Conservation (phyloP, 2,329 filamentous ascomycete species). For the Hypoxylon sp. region DNA sequence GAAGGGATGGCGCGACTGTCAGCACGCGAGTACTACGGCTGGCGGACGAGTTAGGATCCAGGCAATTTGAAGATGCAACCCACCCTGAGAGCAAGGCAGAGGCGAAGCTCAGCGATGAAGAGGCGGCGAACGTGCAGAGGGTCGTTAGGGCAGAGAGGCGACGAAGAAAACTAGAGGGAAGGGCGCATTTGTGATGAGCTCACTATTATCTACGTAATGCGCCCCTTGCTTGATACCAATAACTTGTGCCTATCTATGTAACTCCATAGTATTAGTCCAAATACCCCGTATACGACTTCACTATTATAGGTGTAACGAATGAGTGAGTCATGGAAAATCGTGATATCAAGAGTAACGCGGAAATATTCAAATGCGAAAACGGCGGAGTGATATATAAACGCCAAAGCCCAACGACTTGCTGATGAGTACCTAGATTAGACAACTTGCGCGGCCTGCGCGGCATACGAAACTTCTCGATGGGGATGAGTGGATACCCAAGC, state of each 20-base stretch:
- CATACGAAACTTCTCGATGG: slow-evolving; percentile 28
- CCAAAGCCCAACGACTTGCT: background rate
- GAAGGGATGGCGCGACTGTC: slow-evolving; percentile 92
- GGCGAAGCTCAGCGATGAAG: slow-evolving; percentile 63
- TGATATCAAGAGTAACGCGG: background rate
- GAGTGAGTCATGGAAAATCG: slow-evolving; percentile 5
- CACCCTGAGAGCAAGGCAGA: slow-evolving; percentile 54
- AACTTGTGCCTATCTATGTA: slow-evolving; percentile 4
- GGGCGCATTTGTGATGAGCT: slow-evolving; percentile 61
- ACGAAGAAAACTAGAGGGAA: slow-evolving; percentile 62
- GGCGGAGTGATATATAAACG: background rate
- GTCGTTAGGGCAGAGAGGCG: slow-evolving; percentile 60
- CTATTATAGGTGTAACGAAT: background rate
- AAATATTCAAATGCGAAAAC: background rate
- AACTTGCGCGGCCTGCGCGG: too few relatives aligned
- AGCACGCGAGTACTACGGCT: slow-evolving; percentile 82
- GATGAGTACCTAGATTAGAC: background rate
- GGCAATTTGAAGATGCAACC: slow-evolving; percentile 72
- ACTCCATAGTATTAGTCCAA: slow-evolving; percentile 1
- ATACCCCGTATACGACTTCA: background rate
- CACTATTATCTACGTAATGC: slow-evolving; percentile 15
- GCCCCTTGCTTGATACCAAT: slow-evolving; percentile 1
- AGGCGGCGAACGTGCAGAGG: slow-evolving; percentile 58
- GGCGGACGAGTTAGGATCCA: slow-evolving; percentile 77
- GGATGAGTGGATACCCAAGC: slow-evolving; percentile 21